phyloP scores from a whole-genome alignment of 2,329 filamentous ascomycete genomes.

The Phaeosphaeria sp. region DNA sequence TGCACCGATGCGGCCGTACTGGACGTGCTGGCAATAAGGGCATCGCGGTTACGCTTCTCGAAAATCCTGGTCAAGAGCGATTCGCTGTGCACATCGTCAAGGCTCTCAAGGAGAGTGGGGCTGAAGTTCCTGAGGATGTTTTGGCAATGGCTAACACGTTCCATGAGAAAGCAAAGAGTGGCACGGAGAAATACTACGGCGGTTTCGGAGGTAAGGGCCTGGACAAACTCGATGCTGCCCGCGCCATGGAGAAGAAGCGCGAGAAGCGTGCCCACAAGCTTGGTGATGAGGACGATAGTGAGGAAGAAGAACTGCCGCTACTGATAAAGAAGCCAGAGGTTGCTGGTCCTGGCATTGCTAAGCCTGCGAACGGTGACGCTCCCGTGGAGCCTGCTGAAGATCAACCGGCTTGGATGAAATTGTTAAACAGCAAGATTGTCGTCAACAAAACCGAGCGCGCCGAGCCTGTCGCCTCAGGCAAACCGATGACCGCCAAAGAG shows the following conservation, averaged over 20 bases:
- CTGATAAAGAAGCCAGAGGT: conserved; percentile 62
- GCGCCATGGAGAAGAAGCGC: conserved; percentile 82
- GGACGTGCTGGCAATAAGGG: conserved; percentile 94
- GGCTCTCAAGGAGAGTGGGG: conserved; percentile 89
- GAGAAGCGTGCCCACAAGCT: conserved; percentile 80
- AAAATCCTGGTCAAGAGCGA: conserved; percentile 88
- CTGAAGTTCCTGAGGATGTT: conserved; percentile 75
- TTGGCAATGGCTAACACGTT: conserved; percentile 70
- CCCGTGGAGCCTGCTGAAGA: conserved; percentile 23
- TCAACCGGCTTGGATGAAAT: conserved; percentile 38
- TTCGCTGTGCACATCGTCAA: conserved; percentile 88
- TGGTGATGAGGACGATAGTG: conserved; percentile 85
- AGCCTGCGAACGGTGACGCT: conserved; percentile 21
- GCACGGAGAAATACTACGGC: conserved; percentile 84
- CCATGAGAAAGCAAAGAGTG: conserved; percentile 87
- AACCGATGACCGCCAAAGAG: conserved; percentile 68
- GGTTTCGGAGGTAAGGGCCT: conserved; percentile 96
- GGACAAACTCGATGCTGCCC: conserved; percentile 87
- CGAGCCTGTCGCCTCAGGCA: conserved; percentile 55
- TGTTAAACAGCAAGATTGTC: conserved; percentile 71
- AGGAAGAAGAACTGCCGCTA: conserved; percentile 71
- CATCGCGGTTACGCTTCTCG: conserved; percentile 93
- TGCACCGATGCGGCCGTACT: conserved; percentile 91
- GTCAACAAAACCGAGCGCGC: conserved; percentile 73
- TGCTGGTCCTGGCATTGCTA: conserved; percentile 45